phyloP scores from a whole-genome alignment of 768 basidiomycete genomes.

The Boletus vermiculosoides region DNA sequence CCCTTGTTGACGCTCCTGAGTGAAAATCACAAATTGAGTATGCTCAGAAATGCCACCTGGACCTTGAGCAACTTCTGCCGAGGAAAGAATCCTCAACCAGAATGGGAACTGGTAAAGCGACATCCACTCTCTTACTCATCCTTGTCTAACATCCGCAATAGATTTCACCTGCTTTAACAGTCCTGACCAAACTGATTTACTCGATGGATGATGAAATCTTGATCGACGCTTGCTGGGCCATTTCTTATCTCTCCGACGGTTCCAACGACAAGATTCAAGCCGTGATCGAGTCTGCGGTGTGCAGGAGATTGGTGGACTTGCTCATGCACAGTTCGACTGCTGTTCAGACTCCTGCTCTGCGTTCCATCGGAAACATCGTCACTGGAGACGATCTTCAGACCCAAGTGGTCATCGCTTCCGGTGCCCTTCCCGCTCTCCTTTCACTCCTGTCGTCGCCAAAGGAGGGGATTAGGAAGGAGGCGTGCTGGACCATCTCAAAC shows the following conservation, averaged over 20 bases:
- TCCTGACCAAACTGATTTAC: conserved; percentile 97
- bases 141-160: conserved; percentile 35
- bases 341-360: conserved; percentile 96
- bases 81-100: conserved; percentile 96
- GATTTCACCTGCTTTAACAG: conserved; percentile 97
- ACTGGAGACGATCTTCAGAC: conserved; percentile 99
- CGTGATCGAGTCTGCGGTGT: conserved; percentile 97
- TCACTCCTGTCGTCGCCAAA: conserved; percentile 93
- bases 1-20: conserved; percentile 88
- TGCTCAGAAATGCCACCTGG: conserved; percentile 99
- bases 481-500: conserved; percentile 99
- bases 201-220: conserved; percentile 98
- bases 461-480: conserved; percentile 98
- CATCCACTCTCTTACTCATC: conserved; percentile 4
- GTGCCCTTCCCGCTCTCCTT: conserved; percentile 92
- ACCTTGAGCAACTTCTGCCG: conserved; percentile 99
- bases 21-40: conserved; percentile 98
- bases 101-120: conserved; percentile 88
- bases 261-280: conserved; percentile 99
- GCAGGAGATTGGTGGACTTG: conserved; percentile 94
- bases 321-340: conserved; percentile 94
- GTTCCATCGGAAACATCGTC: conserved; percentile 98
- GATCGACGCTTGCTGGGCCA: conserved; percentile 99
- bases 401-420: conserved; percentile 97
- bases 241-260: conserved; percentile 98